Conservation (phyloP, 768 basidiomycete genomes). For the Russula olivacea region DNA sequence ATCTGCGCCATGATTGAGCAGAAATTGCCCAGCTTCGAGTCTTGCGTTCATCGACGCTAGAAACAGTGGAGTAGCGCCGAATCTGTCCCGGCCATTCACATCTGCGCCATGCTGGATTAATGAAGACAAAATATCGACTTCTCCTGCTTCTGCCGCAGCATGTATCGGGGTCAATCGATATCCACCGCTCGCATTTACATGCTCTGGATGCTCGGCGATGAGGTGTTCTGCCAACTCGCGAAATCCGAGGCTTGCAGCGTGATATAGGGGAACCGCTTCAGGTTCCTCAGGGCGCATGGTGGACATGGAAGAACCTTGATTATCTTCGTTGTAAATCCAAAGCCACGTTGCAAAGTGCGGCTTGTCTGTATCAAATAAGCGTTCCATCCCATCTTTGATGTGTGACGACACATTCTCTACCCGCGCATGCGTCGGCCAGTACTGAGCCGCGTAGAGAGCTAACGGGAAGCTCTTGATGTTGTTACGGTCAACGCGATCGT, state of each 20-base stretch:
- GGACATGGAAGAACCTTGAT: no score
- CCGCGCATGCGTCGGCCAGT: background rate
- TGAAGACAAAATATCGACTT: background rate
- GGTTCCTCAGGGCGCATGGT: background rate
- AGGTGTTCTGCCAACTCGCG: background rate
- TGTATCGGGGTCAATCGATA: background rate
- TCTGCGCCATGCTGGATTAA: background rate
- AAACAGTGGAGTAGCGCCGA: background rate
- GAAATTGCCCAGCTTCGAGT: background rate
- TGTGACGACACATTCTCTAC: background rate
- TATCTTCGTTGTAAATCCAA: background rate
- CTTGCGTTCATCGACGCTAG: background rate
- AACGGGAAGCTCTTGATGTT: background rate
- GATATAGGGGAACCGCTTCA: background rate
- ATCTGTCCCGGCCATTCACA: background rate
- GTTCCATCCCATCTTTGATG: constrained; percentile 1
- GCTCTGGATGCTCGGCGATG: background rate
- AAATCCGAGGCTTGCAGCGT: background rate
- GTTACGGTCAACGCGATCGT: background rate
- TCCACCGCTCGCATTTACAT: background rate
- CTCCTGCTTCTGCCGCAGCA: background rate
- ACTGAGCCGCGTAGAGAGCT: background rate
- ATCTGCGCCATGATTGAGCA: background rate
- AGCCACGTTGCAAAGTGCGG: background rate
- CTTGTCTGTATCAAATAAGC: background rate